Conservation (phyloP, 495 filamentous ascomycete species). For the Podospora australis region DNA sequence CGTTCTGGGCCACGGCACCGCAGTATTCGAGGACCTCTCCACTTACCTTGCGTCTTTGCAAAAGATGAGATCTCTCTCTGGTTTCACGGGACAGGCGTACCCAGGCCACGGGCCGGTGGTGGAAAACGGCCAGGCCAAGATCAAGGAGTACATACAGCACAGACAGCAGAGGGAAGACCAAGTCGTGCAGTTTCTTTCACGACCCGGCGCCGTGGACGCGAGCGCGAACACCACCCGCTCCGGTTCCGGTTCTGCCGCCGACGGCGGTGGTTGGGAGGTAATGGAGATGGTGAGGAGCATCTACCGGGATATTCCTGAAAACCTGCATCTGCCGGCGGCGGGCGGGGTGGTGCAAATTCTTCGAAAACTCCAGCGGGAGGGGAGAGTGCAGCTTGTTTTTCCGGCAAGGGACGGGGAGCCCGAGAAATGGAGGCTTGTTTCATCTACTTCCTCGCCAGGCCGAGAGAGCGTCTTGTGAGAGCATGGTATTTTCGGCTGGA, state of each 20-base stretch:
- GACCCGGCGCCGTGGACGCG: no score
- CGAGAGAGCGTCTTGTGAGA: conserved; percentile 30
- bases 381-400: conserved; percentile 45
- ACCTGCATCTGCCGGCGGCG: conserved; percentile 65
- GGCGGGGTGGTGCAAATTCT: conserved; percentile 63
- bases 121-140: conserved; percentile 54
- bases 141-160: conserved; percentile 78
- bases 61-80: conserved; percentile 58
- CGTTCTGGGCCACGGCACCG: conserved; percentile 87
- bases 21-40: conserved; percentile 79
- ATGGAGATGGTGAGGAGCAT: conserved; percentile 82
- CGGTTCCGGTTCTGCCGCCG: conserved; percentile 24
- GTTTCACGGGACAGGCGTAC: conserved; percentile 46
- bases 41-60: conserved; percentile 68
- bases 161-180: conserved; percentile 74
- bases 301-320: conserved; percentile 71
- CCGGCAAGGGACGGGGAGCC: conserved; percentile 28
- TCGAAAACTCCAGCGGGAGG: conserved; percentile 61
- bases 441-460: conserved; percentile 22
- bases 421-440: conserved; percentile 49
- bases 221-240: no score
- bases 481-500: neutral
- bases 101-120: conserved; percentile 82
- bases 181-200: conserved; percentile 65
- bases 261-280: conserved; percentile 51